Base-by-base conservation (phyloP, 2,329 filamentous ascomycete species). In the Fusarium palustre region DNA sequence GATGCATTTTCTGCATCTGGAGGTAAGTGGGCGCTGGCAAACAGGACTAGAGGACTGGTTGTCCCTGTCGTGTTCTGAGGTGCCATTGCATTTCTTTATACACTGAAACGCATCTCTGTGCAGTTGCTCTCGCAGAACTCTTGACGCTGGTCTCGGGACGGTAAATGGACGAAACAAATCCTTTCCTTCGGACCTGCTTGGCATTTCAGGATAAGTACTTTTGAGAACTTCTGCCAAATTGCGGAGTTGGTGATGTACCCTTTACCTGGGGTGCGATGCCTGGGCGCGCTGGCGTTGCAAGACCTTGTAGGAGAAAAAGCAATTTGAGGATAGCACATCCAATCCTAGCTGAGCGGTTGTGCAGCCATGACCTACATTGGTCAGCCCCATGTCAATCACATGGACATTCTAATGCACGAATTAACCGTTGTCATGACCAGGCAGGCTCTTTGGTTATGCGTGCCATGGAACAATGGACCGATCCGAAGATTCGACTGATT, bases 311-410 rank as follows among this genome's bases (percentile, higher is more conserved):
- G 24, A 55, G 34, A 33, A 65, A 73, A 74, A 68, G 68, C 63
- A 72, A 71, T 64, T 64, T 69, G 63, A 69, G 50, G 61, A 60
- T 71, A 56, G 30, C 41, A 63, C 69, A 71, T 62, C 60, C 61
- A 69, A 59, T 69, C 72, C 70, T 48, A 60, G 60, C 68, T 70
- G 60, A 16, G 62, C 47, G 48, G 66, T 70, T 50, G 68, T 74
- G 70, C 65, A 65, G 70, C 70, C 68, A 72, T 68, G 63, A 59
- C 59, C 61, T 41, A 62, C 66, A 64, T 66, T 70, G 64, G 58
- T 50, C 61, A 66, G 67, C 67, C 59, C 68, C 72, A 74, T 68
- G 60, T 73, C 56, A 73, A 66, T 74, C 72, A 74, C 72, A 74
- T 74, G 72, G 63, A 24, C 72, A 54, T 66, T 70, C 68, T 45